Percentiles rank a stretch among this genome's conserved stretches.
These are phyloP conservation scores for Exophiala oligosperma DNA, from an alignment of 2,329 filamentous ascomycete species.

Conservation along the genomic window DNA sequence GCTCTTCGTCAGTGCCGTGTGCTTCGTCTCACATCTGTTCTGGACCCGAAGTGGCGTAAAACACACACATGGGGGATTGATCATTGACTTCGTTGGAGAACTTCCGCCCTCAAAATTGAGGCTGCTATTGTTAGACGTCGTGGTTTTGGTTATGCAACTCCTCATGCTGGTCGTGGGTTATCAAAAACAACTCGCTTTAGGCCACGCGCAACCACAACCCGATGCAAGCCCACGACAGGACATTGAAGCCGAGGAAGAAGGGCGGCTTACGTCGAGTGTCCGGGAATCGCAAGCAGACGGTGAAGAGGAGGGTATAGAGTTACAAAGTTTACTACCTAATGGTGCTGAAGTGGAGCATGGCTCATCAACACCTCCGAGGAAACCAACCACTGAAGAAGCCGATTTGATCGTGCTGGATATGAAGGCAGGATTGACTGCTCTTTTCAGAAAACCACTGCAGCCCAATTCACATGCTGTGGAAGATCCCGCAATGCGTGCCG, in stretches of 20 bases:
- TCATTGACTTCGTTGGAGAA: slow-evolving; percentile 67
- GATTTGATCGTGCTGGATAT: slow-evolving; percentile 22
- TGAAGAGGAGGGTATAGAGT: slow-evolving; percentile 20
- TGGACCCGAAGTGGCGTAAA: slow-evolving; percentile 49
- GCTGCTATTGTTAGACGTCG: slow-evolving; percentile 54
- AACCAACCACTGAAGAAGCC: slow-evolving; percentile 9
- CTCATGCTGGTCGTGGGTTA: slow-evolving; percentile 57
- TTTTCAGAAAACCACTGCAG: slow-evolving; percentile 13
- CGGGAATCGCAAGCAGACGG: slow-evolving; percentile 1
- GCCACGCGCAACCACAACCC: slow-evolving; percentile 19
- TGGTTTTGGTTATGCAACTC: slow-evolving; percentile 57
- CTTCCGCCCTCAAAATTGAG: slow-evolving; percentile 56
- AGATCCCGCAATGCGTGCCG: slow-evolving; percentile 11
- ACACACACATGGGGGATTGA: slow-evolving; percentile 60
- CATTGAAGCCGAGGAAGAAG: slow-evolving; percentile 61
- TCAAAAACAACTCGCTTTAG: slow-evolving; percentile 48
- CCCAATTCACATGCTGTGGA: slow-evolving; percentile 9
- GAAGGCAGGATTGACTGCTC: slow-evolving; percentile 7
- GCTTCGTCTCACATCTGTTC: slow-evolving; percentile 58
- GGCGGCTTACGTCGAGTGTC: slow-evolving; percentile 30
- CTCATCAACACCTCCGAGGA: not conserved
- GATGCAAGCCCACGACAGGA: slow-evolving; percentile 44
- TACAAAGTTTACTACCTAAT: slow-evolving; percentile 22
- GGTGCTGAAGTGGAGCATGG: not conserved
- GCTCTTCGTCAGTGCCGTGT: slow-evolving; percentile 55